phyloP scores from a whole-genome alignment of 129 eudicot species.

The Lactuca saligna region DNA sequence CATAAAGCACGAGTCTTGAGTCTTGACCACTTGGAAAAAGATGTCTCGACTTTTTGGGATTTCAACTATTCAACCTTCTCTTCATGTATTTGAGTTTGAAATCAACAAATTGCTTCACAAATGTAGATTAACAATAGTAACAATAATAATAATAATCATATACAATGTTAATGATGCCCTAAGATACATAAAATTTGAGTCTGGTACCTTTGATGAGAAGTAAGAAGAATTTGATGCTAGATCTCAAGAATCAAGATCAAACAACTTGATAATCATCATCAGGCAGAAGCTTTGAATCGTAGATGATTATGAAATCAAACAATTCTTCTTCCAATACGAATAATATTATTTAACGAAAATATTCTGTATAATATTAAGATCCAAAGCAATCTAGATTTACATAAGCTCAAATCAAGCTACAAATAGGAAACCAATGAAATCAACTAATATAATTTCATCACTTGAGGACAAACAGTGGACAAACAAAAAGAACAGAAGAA shows the following conservation, averaged over 20 bases:
- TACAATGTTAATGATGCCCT: too few species aligned
- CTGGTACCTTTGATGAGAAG: background rate
- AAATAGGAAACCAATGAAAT: constrained; percentile 9
- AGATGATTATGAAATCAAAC: too few species aligned
- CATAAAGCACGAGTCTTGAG: background rate
- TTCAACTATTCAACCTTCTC: too few species aligned
- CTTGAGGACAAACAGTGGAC: constrained; percentile 1
- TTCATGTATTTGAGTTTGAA: too few species aligned
- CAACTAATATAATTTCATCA: constrained; percentile 1
- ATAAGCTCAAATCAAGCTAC: constrained; percentile 16
- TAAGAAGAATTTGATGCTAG: background rate
- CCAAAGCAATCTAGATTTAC: constrained; percentile 28
- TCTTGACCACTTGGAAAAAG: too few species aligned
- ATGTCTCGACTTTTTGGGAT: too few species aligned
- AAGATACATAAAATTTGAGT: background rate
- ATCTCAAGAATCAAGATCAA: too few species aligned
- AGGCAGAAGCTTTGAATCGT: too few species aligned
- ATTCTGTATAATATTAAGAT: constrained; percentile 6
- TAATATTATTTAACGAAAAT: background rate
- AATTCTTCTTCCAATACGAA: background rate
- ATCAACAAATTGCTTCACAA: too few species aligned
- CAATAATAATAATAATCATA: too few species aligned
- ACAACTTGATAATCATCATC: background rate
- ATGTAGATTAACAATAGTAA: too few species aligned
- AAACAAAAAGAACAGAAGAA: too few species aligned